A percentile compares a stretch with the other conserved stretches of the same genome.
Evolutionary conservation across 169 alveolate genomes (phyloP).

Genomic region (Babesia caballi): DNA sequence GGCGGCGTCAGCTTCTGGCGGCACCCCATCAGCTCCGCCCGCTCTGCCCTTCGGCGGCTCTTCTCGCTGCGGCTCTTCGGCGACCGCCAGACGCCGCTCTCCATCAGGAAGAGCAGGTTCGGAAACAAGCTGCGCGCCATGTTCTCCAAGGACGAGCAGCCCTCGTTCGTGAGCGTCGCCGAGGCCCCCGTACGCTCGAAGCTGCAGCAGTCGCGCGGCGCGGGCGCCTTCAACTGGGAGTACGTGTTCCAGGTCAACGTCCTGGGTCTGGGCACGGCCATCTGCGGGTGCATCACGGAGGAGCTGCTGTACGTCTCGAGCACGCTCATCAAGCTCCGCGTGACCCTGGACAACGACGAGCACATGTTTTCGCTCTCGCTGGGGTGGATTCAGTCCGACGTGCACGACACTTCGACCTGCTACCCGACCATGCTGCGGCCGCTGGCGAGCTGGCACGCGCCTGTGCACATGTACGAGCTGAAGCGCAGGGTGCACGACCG

Average conservation of each 20-base stretch:
- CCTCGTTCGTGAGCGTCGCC: not conserved
- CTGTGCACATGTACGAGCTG: constrained; percentile 1
- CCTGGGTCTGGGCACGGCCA: constrained; percentile 47
- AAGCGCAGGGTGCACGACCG: not conserved
- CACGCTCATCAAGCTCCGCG: constrained; percentile 28
- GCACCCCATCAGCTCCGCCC: not conserved
- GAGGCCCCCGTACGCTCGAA: not conserved
- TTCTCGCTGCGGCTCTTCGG: not conserved
- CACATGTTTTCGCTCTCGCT: constrained; percentile 20
- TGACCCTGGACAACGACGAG: constrained; percentile 40
- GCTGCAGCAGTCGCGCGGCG: not conserved
- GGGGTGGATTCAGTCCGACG: constrained; percentile 65
- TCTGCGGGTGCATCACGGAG: constrained; percentile 41
- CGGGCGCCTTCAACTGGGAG: constrained; percentile 8
- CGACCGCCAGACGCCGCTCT: not conserved
- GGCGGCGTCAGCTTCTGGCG: not conserved
- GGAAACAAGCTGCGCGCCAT: not conserved
- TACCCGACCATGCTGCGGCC: constrained; percentile 61
- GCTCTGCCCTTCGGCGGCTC: not conserved
- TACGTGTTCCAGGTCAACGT: constrained; percentile 27
- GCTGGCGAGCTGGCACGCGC: constrained; percentile 25
- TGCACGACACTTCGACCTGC: constrained; percentile 58
- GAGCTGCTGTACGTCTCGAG: constrained; percentile 53
- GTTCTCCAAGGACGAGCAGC: not conserved
- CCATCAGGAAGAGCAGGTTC: not conserved